Base-by-base conservation (phyloP, 495 filamentous ascomycete genomes). In the Tuber brumale region DNA sequence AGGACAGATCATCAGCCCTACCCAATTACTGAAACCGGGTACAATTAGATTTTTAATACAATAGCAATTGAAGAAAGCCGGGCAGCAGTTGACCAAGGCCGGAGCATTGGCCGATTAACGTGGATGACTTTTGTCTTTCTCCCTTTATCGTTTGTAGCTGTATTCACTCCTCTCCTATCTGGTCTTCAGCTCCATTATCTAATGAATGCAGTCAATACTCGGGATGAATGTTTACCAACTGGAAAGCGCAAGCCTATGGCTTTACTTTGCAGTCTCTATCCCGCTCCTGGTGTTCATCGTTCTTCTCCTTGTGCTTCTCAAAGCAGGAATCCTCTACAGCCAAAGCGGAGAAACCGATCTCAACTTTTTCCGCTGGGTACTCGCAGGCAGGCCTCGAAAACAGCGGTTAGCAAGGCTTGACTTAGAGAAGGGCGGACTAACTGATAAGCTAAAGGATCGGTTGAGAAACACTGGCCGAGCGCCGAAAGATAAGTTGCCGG, bases 111-210 rank as follows among this genome's bases (percentile, higher is more conserved):
- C 21, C 76, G 78, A 21, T 79, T 79, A 72, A 79, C 78, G 70
- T 79, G 78, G 78, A 48, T 79, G 72, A 79, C 78, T 51, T 79
- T 79, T 78, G 75, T 79, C 72, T 79, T 79, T 75, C 76, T 79
- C 23, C 78, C 78, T 19, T 44, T 79, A 35, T 79, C 78, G 31
- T 75, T 79, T 31, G 78, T 76, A 72, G 78, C 78, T 41, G 78
- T 79, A 79, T 75, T 76, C 19, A 18, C 43, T 5, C 61, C 61
- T 69, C 16, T 4, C 0, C 23, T n/a, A 51, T 8, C 23, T 31
- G 37, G 35, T 44, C 27, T 31, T 61, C 19, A 9, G n/a, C 31
- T 16, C 19, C 39, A 45, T 19, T 69, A 70, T 37, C 41, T 43
- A 35, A 41, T n/a, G 31, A 70, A 14, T 31, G 2, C 69, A 79